Conservation (phyloP, 139 green algal genomes). For the Pleodorina starrii region DNA sequence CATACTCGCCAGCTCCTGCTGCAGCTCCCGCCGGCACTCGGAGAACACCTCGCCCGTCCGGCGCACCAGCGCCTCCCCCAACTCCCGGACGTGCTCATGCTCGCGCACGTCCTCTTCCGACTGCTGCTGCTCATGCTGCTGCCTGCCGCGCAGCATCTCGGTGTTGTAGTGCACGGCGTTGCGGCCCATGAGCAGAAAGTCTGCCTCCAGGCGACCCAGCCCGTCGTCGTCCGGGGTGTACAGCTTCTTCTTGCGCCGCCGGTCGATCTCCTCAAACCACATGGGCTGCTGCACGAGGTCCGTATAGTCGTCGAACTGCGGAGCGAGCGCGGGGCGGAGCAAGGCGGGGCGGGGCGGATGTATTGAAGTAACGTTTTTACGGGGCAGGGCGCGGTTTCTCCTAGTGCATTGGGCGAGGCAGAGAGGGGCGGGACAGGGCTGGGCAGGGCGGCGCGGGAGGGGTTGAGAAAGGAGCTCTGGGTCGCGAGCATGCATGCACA, state of each 20-base stretch:
- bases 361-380: too few relatives aligned
- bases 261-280: conserved; percentile 18
- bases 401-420: too few relatives aligned
- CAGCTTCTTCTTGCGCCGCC: not conserved
- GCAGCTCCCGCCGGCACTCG: not conserved
- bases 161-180: conserved; percentile 17
- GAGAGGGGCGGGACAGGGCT: too few relatives aligned
- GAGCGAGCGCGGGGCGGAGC: not conserved
- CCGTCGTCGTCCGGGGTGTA: not conserved
- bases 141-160: not conserved
- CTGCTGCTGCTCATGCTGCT: not conserved
- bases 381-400: too few relatives aligned
- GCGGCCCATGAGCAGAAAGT: conserved; percentile 17
- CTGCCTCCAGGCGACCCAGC: not conserved
- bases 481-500: too few relatives aligned
- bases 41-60: not conserved
- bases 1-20: not conserved
- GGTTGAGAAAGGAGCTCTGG: too few relatives aligned
- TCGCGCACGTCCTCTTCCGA: not conserved
- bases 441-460: too few relatives aligned
- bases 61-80: not conserved
- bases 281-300: not conserved
- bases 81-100: not conserved
- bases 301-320: not conserved
- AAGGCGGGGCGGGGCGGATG: not conserved